phyloP scores from a whole-genome alignment of 2,329 filamentous ascomycete genomes.

The Ophiostoma ulmi region DNA sequence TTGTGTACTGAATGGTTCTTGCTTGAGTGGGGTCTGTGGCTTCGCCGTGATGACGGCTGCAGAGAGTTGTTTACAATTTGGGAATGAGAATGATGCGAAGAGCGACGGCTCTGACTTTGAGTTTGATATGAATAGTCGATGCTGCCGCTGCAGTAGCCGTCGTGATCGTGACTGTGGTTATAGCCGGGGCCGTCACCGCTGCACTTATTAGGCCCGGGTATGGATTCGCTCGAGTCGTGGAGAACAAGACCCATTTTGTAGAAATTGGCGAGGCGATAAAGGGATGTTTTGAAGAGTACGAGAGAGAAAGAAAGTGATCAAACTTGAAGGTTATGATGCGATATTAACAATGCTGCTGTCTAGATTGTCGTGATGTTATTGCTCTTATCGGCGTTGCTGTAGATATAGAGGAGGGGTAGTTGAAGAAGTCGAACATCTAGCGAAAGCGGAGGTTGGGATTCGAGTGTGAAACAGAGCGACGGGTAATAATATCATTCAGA shows the following conservation, averaged over 20 bases:
- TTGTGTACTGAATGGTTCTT: not conserved
- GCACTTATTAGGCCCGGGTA: not conserved
- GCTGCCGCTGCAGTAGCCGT: not conserved
- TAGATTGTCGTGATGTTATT: not conserved
- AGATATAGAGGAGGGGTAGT: not conserved
- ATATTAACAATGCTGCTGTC: not conserved
- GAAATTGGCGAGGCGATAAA: not conserved
- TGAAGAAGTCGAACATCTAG: constrained; percentile 1
- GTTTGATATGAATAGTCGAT: not conserved
- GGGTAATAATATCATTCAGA: not conserved
- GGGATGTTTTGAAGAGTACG: not conserved
- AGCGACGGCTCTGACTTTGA: not conserved
- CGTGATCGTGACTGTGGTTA: not conserved
- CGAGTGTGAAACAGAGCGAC: constrained; percentile 1
- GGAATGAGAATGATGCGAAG: no score
- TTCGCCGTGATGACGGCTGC: not conserved
- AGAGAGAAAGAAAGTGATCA: no score
- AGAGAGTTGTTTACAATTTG: not conserved
- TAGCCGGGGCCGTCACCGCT: constrained; percentile 7
- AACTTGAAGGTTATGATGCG: not conserved
- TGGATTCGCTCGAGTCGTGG: not conserved
- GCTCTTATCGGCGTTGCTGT: not conserved
- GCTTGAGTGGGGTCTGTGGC: not conserved
- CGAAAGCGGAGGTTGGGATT: not conserved
- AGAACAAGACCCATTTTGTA: constrained; percentile 5